Percentiles rank a stretch among this genome's conserved stretches.
phyloP scores from a whole-genome alignment of 2,329 filamentous ascomycete species.

The Hypoxylon rubiginosum region DNA sequence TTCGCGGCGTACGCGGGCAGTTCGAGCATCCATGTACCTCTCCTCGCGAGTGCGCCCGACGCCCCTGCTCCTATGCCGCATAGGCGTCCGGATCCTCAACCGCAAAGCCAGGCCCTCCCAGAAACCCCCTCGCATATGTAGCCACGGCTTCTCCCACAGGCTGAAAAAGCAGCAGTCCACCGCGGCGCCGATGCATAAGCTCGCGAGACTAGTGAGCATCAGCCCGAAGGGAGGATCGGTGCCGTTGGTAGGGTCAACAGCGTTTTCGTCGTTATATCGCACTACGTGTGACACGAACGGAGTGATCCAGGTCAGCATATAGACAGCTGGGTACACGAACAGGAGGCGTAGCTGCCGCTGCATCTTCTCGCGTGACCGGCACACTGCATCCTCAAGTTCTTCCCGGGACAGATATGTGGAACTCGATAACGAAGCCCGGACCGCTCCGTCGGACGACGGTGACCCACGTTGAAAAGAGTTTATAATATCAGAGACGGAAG shows the following conservation, averaged over 20 bases:
- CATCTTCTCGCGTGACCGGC: conserved; percentile 66
- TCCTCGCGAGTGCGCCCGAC: conserved; percentile 65
- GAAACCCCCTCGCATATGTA: conserved; percentile 60
- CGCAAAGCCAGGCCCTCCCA: conserved; percentile 49
- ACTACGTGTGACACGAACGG: conserved; percentile 76
- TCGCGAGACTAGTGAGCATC: conserved; percentile 67
- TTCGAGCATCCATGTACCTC: conserved; percentile 63
- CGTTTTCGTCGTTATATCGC: conserved; percentile 61
- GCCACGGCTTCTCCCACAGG: conserved; percentile 79
- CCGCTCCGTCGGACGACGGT: background rate
- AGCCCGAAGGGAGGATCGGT: conserved; percentile 67
- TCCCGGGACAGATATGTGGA: conserved; percentile 43
- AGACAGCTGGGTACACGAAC: conserved; percentile 82
- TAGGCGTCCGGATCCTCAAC: conserved; percentile 37
- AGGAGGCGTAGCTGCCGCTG: conserved; percentile 77
- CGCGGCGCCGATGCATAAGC: conserved; percentile 74
- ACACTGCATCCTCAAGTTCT: conserved; percentile 52
- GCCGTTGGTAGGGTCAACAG: background rate
- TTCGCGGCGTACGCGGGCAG: conserved; percentile 63
- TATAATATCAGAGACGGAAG: conserved; percentile 37
- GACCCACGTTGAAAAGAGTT: conserved; percentile 29
- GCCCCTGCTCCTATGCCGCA: conserved; percentile 25
- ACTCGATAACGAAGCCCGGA: conserved; percentile 11
- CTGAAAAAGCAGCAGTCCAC: conserved; percentile 78
- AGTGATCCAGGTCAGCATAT: conserved; percentile 78